Percentiles rank a stretch among this genome's conserved stretches.
These are phyloP conservation scores for Botrytis cinerea DNA, from an alignment of 2,329 filamentous ascomycete genomes.

Conservation along the genomic window DNA sequence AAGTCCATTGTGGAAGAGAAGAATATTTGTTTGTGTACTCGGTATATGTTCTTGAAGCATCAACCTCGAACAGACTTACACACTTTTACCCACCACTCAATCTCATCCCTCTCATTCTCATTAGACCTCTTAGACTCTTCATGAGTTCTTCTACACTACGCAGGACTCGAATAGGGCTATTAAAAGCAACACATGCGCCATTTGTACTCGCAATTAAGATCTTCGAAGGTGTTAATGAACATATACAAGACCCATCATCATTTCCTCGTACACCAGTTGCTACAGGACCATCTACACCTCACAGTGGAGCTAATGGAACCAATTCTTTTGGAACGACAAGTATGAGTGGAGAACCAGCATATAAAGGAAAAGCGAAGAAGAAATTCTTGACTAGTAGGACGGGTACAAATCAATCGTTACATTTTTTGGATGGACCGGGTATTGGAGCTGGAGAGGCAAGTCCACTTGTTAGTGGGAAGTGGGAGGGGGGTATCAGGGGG, in stretches of 20 bases:
- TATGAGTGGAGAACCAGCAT: neutral
- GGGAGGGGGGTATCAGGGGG: neutral
- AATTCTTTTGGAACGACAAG: neutral
- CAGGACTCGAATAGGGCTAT: conserved; percentile 59
- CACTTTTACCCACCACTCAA: conserved; percentile 75
- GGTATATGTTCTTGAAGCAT: conserved; percentile 65
- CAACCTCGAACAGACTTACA: conserved; percentile 67
- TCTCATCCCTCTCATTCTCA: conserved; percentile 68
- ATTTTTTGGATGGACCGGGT: conserved; percentile 26
- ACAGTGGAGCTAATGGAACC: conserved; percentile 8
- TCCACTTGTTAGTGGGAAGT: conserved; percentile 16
- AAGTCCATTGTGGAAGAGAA: conserved; percentile 48
- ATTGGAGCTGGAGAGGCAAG: conserved; percentile 25
- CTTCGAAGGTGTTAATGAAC: conserved; percentile 48
- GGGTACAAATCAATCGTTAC: conserved; percentile 29
- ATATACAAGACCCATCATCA: conserved; percentile 31
- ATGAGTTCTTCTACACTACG: conserved; percentile 66
- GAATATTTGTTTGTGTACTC: conserved; percentile 79
- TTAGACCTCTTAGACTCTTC: conserved; percentile 71
- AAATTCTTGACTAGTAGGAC: conserved; percentile 31
- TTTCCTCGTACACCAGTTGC: conserved; percentile 24
- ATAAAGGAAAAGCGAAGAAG: conserved; percentile 22
- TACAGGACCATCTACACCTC: conserved; percentile 18
- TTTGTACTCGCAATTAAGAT: conserved; percentile 66
- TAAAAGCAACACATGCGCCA: conserved; percentile 65